Evolutionary conservation across 805 yeast genomes (phyloP).

Genomic region (Starmerella vaccinii): DNA sequence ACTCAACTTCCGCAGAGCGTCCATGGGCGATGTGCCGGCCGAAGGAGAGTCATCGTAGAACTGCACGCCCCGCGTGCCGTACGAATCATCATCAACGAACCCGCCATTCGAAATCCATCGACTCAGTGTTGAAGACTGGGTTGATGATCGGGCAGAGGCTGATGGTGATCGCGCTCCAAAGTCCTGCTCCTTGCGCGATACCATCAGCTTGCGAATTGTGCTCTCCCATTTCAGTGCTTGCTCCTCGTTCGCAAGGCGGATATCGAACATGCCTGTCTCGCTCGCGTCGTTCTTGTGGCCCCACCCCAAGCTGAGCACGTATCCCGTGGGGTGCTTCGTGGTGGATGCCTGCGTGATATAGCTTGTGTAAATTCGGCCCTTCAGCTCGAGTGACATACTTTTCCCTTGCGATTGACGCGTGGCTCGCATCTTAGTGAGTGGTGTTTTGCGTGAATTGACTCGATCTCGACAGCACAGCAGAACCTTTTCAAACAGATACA

Average conservation of each 20-base stretch:
- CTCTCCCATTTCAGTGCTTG: conserved; percentile 67
- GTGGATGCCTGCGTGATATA: conserved; percentile 43
- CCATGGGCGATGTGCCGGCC: conserved; percentile 15
- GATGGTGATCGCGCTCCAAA: background rate
- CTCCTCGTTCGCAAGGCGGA: conserved; percentile 78
- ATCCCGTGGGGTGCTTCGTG: conserved; percentile 26
- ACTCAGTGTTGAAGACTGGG: conserved; percentile 8
- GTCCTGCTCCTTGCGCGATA: background rate
- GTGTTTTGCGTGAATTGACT: conserved; percentile 39
- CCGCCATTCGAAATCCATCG: conserved; percentile 11
- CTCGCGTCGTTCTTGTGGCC: conserved; percentile 47
- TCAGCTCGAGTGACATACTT: conserved; percentile 41
- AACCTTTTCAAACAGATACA: conserved; percentile 73
- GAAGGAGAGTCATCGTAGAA: conserved; percentile 18
- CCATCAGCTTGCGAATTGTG: conserved; percentile 25
- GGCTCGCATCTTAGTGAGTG: conserved; percentile 42
- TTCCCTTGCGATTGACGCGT: conserved; percentile 22
- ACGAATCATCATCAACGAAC: conserved; percentile 13
- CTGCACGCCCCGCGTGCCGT: conserved; percentile 14
- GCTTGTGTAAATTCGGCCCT: conserved; percentile 73
- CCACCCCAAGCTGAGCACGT: conserved; percentile 29
- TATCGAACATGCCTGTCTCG: conserved; percentile 76
- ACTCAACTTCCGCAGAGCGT: conserved; percentile 20
- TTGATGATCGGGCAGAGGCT: conserved; percentile 8
- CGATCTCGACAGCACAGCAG: conserved; percentile 56